Evolutionary conservation across 2,329 filamentous ascomycete species (phyloP), one percentile per base, ranked within the genome.

Genomic region (Pseudonectria foliicola): DNA sequence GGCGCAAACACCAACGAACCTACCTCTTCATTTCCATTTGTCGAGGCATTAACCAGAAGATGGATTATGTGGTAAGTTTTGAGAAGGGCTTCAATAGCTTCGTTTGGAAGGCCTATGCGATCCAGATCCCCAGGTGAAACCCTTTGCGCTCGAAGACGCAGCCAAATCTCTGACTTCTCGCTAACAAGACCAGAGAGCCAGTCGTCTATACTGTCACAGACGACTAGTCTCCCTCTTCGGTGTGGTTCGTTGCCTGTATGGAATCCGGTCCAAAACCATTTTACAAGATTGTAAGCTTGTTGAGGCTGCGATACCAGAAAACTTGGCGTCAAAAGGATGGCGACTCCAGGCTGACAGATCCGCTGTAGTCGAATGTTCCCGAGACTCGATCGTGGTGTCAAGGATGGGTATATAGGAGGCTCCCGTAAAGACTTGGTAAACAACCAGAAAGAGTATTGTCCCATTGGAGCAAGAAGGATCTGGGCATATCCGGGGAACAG

Each of bases 1-100:
- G 67, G 65, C 0, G 69, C 70, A 49, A 65, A 68, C 2, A 71
- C 50, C 6, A 79, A 46, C 4, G 64, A 58, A 14, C 40, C 26
- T 16, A 38, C 21, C 24, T 38, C 33, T 11, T 43, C 45, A 15
- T 46, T 41, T 25, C 34, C 18, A 21, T 8, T 21, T 6, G 18
- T 25, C 13, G 41, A 28, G 11, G 30, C 34, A 21, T 34, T 13
- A 18, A 47, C 27, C 11, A 60, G 37, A 10, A 40, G 30, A 33
- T 32, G 43, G 8, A 54, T 10, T 7, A 52, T 29, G 1, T 24
- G 33, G 34, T 30, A 53, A 4, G 42, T 45, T 37, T 60, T 57
- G 10, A 35, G 39, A 16, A 47, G 32, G 4, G 44, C 44, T 18
- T 52, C 39, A 11, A 49, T 31, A 7, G 36, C 43, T 18, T 42